Evolutionary conservation across 441 rosid genomes (phyloP), one percentile per base, ranked within the genome.

Genomic region (Jatropha multifida): DNA sequence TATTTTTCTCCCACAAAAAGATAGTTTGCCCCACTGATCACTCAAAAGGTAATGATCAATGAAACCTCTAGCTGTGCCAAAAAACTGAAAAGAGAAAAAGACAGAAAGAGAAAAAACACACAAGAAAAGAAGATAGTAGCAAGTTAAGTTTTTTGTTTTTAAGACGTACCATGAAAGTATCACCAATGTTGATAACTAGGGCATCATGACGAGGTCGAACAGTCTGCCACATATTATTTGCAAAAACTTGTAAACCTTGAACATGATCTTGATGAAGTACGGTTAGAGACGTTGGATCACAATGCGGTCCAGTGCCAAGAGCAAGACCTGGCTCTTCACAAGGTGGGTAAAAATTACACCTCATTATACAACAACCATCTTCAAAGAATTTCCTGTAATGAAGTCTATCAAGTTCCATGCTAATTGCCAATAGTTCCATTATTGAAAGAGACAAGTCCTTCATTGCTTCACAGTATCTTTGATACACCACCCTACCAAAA

Each of bases 301-400:
- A 68, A 72, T 89, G 92, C 2, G 88, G 85, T 14, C 89, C 89
- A 0, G 90, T 87, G 37, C 93, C 90, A n/a, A 89, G 81, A 8
- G 81, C 61, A 48, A 80, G 84, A 7, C 64, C 79, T 8, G 87
- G 80, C 63, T 82, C 81, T 67, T 77, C 72, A 71, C 89, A 89
- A 12, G 84, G 73, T 2, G 88, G 93, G 55, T 89, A 87, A 59
- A 61, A 77, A 72, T 89, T 86, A 60, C 88, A 86, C 71, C 90
- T 81, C 72, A 87, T 72, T 48, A 86, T 77, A 27, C 82, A 83
- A 48, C 67, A 12, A 13, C 80, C 77, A 1, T 85, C 85, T 72
- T 83, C 80, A 63, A 74, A 87, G 67, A 86, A 84, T 4, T 77
- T 75, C 66, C 73, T 80, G 44, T 65, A 89, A 20, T 83, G 76